phyloP scores from a whole-genome alignment of 2,329 filamentous ascomycete species.

The Bipolaris bicolor region DNA sequence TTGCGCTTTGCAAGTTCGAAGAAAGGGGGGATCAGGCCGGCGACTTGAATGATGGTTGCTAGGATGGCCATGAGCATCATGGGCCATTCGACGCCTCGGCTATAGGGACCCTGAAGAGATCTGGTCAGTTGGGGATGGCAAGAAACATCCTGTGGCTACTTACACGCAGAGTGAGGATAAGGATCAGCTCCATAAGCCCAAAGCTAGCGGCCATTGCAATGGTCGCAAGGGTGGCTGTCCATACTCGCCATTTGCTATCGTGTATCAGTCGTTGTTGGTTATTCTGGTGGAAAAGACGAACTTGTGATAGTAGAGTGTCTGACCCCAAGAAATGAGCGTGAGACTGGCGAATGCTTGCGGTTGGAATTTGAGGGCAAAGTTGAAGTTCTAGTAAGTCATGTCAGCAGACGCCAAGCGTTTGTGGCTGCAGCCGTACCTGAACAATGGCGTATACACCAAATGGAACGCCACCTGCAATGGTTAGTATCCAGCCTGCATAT shows the following conservation, averaged over 20 bases:
- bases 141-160: constrained; percentile 5
- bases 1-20: constrained; percentile 66
- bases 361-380: constrained; percentile 47
- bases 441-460: constrained; percentile 61
- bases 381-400: constrained; percentile 39
- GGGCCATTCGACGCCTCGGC: constrained; percentile 60
- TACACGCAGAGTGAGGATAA: constrained; percentile 65
- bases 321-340: constrained; percentile 59
- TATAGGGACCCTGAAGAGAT: constrained; percentile 58
- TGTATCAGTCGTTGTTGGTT: constrained; percentile 5
- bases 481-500: not conserved
- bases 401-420: not conserved
- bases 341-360: constrained; percentile 60
- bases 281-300: constrained; percentile 23
- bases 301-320: constrained; percentile 60
- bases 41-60: constrained; percentile 62
- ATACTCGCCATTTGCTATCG: constrained; percentile 54
- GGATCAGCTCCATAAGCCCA: constrained; percentile 60
- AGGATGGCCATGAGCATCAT: constrained; percentile 63
- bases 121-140: not conserved
- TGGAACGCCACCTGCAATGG: constrained; percentile 49
- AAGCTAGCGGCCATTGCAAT: constrained; percentile 53
- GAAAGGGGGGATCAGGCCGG: constrained; percentile 66
- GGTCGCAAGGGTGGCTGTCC: constrained; percentile 55
- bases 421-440: constrained; percentile 45